A percentile compares a stretch with the other conserved stretches of the same genome.
Evolutionary conservation across 441 rosid species (phyloP).

Genomic region (Viola pubescens): DNA sequence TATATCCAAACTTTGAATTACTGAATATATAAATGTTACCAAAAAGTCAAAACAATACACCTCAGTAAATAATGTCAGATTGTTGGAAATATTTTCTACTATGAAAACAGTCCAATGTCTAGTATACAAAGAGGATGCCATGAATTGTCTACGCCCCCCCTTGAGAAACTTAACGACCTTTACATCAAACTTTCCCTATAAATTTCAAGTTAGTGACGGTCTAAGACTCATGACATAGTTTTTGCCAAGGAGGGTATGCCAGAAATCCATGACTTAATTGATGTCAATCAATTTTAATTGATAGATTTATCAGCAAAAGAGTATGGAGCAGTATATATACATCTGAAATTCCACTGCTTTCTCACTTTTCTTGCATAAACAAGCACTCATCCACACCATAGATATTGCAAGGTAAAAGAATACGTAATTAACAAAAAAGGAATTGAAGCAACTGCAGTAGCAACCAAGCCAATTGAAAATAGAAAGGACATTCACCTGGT

Average conservation of each 20-base stretch:
- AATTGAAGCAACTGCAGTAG: neutral
- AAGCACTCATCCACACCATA: neutral
- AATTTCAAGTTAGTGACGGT: too few species aligned
- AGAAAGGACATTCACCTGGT: constrained; percentile 47
- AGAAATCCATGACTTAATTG: too few species aligned
- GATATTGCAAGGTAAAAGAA: neutral
- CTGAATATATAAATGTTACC: neutral
- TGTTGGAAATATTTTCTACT: neutral
- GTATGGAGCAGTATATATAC: neutral
- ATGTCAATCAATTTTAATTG: too few species aligned
- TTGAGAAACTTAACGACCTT: too few species aligned
- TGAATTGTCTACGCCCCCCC: neutral
- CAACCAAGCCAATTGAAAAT: neutral
- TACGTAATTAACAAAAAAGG: neutral
- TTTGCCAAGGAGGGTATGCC: too few species aligned
- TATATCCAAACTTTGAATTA: neutral
- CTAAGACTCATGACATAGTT: too few species aligned
- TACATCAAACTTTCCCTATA: too few species aligned
- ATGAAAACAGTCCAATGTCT: neutral
- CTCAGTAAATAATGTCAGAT: neutral
- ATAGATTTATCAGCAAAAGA: too few species aligned
- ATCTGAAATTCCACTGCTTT: neutral
- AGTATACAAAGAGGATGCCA: neutral
- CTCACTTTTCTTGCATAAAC: neutral
- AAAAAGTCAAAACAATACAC: neutral